Base-by-base conservation (phyloP, 495 filamentous ascomycete genomes). In the Neurospora hispaniola region DNA sequence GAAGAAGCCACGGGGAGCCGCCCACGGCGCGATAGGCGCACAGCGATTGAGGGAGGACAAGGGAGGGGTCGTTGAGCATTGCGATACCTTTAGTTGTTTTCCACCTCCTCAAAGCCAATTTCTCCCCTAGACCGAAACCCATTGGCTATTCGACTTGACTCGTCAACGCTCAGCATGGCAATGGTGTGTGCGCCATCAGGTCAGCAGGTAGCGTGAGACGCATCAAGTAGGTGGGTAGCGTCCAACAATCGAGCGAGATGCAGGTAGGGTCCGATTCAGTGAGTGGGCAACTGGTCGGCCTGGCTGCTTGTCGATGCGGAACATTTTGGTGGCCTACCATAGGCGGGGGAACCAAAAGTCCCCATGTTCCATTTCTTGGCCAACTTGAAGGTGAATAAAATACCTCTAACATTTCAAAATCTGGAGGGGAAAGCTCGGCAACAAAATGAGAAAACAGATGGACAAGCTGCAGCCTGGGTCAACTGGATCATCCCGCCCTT, bases 401-500 rank as follows among this genome's bases (percentile, higher is more conserved):
- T 38, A 38, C 4, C 4, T 16, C n/a, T n/a, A n/a, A 18, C 12
- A 9, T 35, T 9, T 38, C 27, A 35, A 31, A 66, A 8, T 27
- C 3, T 18, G 16, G 14, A 66, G 27, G 27, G 11, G 27, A 66
- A 66, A 66, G 54, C 54, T 66, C 27, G 54, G 54, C 54, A 66
- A 66, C 14, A 35, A 35, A 66, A 35, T 35, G 54, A 66, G 54
- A 38, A 62, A 66, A n/a, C n/a, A n/a, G n/a, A 66, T 35, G 54
- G 54, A 38, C 54, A 66, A 35, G 54, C 35, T 66, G 54, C 18
- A 66, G 31, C 54, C 14, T 66, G 54, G 14, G 35, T 16, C 54
- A 62, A 62, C 54, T 71, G 72, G 72, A 38, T 59, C 75, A 72
- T 69, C 40, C 71, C 72, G 54, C 74, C 74, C 75, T 75, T 66